Percentiles rank a stretch among this genome's conserved stretches.
Conservation (phyloP, 805 yeast genomes). For the Monosporozyma unispora region DNA sequence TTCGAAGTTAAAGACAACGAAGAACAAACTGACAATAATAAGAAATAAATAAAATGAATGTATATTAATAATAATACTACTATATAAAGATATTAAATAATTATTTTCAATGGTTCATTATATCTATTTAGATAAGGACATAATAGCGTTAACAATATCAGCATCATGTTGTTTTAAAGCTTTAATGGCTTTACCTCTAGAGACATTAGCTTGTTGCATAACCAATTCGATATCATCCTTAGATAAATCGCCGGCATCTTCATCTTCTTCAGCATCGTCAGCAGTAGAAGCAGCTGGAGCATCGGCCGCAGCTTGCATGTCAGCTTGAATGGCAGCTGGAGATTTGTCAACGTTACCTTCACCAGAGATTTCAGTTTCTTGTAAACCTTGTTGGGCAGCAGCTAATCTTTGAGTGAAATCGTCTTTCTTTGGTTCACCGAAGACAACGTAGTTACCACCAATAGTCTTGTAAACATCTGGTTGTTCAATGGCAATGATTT, state of each 20-base stretch:
- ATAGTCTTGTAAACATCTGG: constrained; percentile 96
- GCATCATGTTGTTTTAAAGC: constrained; percentile 83
- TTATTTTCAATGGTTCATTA: neutral
- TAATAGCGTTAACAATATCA: constrained; percentile 93
- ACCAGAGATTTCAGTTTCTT: constrained; percentile 38
- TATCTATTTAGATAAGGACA: constrained; percentile 50
- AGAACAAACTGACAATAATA: neutral
- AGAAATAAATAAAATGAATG: neutral
- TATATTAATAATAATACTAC: neutral
- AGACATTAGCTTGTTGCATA: constrained; percentile 82
- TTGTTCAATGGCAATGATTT: constrained; percentile 78
- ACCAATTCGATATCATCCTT: constrained; percentile 77
- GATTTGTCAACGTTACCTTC: constrained; percentile 42
- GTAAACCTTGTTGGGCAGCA: constrained; percentile 62
- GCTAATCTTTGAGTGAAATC: constrained; percentile 83
- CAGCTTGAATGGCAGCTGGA: constrained; percentile 76
- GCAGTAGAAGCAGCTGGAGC: constrained; percentile 33
- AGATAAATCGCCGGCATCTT: constrained; percentile 79
- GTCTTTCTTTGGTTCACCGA: constrained; percentile 96
- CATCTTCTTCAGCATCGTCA: constrained; percentile 60
- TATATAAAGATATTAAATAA: neutral
- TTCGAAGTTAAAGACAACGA: constrained; percentile 8
- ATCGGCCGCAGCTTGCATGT: constrained; percentile 49
- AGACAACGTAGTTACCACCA: constrained; percentile 87
- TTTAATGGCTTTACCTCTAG: constrained; percentile 84